Evolutionary conservation across 2,329 filamentous ascomycete genomes (phyloP), one percentile per base, ranked within the genome.

Genomic region (Verticillium albo-atrum): DNA sequence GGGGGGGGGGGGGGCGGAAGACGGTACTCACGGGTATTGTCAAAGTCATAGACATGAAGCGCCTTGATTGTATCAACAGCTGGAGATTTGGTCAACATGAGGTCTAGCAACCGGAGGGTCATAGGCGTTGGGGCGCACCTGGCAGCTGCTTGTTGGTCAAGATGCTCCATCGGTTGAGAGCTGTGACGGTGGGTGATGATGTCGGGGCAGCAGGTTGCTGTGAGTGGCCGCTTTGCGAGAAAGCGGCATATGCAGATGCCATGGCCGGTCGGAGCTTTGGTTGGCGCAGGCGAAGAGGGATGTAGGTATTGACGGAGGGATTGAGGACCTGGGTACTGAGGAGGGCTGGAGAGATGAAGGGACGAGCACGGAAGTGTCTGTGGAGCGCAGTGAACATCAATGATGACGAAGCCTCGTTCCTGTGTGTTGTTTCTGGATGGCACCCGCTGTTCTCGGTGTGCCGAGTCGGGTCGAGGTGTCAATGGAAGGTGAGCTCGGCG

Each of bases 21-120:
- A n/a, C n/a, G n/a, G 5, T 12, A 64, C 88, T 72, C 79, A 94
- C 91, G 78, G 37, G 94, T 98, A 71, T 99, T 98, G 75, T 99
- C 95, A 74, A 98, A 99, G 74, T 99, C 95, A 77, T 98, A 98
- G 66, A 99, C 84, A 71, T 98, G 94, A 57, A 99, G 86, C 9
- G 86, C 78, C 71, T 86, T 91, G 74, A 98, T 89, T 58, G 85
- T 80, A 50, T 89, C 80, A 12, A 87, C 81, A 32, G 85, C 83
- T 84, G 64, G 62, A 58, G 47, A 27, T 12, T 26, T 35, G 57
- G 55, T 69, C 58, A 68, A 62, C 53, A 34, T 54, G 54, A 30
- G 27, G 34, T 27, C 58, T n/a, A 6, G 56, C 28, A 27, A 7
- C 32, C 6, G 50, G 35, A 30, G n/a, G 9, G 7, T 50, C n/a